Evolutionary conservation across 169 alveolate species (phyloP), one percentile per base, ranked within the genome.

Genomic region (Cryptosporidium felis): DNA sequence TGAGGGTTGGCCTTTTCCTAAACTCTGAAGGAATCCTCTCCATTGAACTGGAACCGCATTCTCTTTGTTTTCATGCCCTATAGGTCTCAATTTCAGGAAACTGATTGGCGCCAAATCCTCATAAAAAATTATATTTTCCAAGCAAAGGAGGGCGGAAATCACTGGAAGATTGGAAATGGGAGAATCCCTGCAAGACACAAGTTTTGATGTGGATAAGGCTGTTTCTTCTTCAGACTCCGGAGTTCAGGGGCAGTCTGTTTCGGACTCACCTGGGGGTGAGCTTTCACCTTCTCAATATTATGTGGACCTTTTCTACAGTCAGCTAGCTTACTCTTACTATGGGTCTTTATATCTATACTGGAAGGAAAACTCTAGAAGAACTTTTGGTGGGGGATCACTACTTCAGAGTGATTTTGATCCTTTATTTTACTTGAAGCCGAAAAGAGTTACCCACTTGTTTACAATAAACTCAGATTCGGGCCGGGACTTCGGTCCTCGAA

Each of bases 291-390:
- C 85, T 21, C 65, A 74, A 4, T 53, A 74, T 34, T 74, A 74
- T 74, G 67, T 74, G 63, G 85, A 74, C 26, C 32, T 74, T 10
- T 74, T 74, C n/a, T 74, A 74, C 56, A 74, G 85, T 28, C 85
- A 74, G 30, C 60, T 74, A 23, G 85, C 85, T 36, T 74, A 36
- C 34, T 74, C 85, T 18, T 74, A 74, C 42, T 74, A 51, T 53
- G 42, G 66, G 3, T 74, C 85, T 74, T 42, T 74, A 1, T 49
- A 74, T 36, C 42, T 47, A 18, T 4, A 51, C 34, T 74, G 74
- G 63, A 10, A 42, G n/a, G 46, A 51, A 26, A 16, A 74, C 10
- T 53, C 34, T 18, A 26, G 40, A 4, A 74, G 61, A 5, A 36
- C 23, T 21, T 18, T 40, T 16, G 18, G 21, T 18, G 53, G 32